Base-by-base conservation (phyloP, 1,139 yeast genomes). In the Protomyces pachydermus region DNA sequence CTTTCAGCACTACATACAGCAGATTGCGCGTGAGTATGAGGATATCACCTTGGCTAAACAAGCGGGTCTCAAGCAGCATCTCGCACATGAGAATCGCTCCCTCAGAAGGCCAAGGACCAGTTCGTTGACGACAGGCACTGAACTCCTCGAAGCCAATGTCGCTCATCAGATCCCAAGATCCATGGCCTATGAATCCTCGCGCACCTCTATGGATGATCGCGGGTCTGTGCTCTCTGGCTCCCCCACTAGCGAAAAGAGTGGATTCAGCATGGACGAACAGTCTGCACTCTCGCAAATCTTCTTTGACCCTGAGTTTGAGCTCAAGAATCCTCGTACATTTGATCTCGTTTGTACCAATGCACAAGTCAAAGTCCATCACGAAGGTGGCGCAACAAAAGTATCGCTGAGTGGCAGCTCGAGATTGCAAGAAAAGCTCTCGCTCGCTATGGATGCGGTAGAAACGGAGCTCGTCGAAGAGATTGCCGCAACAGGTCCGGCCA, bases 261-360 rank as follows among this genome's bases (percentile, higher is more conserved):
- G 62, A 12, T 51, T 52, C 35, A 18, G 52, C 16, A 39, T 53
- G 18, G 58, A 45, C 23, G 58, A 38, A 14, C 46, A 42, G 14
- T 64, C 74, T 2, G 72, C 77, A 8, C 65, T 76, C 35, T 71
- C 76, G 1, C 71, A 79, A 1, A 83, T 89, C 1, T 95, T 83
- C 71, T 84, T 86, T 67, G 83, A 82, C 48, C 78, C 82, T 4
- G 82, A 85, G 60, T 93, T 93, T 75, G 81, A 90, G 68, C 79
- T 93, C 50, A 97, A 93, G 72, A 91, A 95, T 72, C 97, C 97
- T 3, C 79, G 97, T 65, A 81, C 86, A 0, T 93, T 93, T 74
- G 84, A 84, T 67, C 79, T 82, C 65, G 96, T 91, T 1, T 81
- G 88, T 42, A 88, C 84, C 63, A 80, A 81, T 58, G 74, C 82